These are phyloP conservation scores for Candida tropicalis DNA, from an alignment of 1,139 yeast genomes.

Conservation along the genomic window DNA sequence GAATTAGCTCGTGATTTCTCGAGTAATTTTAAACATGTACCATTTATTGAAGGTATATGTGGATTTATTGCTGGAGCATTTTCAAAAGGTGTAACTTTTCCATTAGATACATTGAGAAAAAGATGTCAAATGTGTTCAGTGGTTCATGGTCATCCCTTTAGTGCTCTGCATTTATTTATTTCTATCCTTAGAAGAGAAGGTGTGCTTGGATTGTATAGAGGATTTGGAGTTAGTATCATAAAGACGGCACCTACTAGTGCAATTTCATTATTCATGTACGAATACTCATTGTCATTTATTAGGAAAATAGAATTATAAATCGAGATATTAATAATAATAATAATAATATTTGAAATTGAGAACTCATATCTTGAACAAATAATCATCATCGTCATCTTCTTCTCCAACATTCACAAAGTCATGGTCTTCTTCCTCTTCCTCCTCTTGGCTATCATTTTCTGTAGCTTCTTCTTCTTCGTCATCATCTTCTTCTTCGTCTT, in stretches of 20 bases:
- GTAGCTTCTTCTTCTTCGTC: conserved; percentile 20
- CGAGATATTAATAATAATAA: conserved; percentile 4
- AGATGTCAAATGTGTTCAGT: conserved; percentile 67
- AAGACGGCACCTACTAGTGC: conserved; percentile 88
- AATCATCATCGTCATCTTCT: conserved; percentile 33
- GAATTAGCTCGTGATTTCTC: conserved; percentile 46
- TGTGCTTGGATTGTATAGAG: conserved; percentile 68
- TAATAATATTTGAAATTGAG: neutral
- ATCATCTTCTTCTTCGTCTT: conserved; percentile 21
- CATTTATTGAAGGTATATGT: conserved; percentile 62
- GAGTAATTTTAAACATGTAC: conserved; percentile 28
- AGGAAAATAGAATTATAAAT: conserved; percentile 7
- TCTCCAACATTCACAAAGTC: conserved; percentile 31
- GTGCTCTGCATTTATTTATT: conserved; percentile 23
- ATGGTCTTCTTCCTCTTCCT: conserved; percentile 24
- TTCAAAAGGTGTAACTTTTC: conserved; percentile 77
- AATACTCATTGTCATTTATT: conserved; percentile 32
- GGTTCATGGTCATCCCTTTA: conserved; percentile 16
- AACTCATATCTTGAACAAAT: conserved; percentile 31
- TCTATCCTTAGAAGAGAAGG: conserved; percentile 60
- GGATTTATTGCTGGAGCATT: conserved; percentile 78
- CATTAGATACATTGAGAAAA: conserved; percentile 81
- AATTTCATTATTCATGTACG: conserved; percentile 73
- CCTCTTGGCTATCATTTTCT: conserved; percentile 21
- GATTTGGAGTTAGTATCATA: conserved; percentile 65